These are phyloP conservation scores for Globisporangium polare DNA, from an alignment of 352 stramenopile genomes.

Conservation along the genomic window DNA sequence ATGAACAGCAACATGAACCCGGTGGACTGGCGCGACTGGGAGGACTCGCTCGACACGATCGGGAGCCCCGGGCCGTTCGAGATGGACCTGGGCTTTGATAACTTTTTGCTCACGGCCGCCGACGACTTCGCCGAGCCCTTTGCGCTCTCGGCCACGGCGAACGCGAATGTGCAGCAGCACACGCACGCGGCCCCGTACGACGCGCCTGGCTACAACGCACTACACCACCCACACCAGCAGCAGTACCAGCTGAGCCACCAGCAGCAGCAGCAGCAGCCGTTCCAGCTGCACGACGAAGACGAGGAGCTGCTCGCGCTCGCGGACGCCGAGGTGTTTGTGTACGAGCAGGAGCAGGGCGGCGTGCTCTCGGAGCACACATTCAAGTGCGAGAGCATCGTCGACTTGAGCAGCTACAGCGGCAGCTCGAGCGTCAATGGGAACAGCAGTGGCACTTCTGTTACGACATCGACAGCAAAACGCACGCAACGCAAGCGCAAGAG, in stretches of 20 bases:
- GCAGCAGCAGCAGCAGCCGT: constrained; percentile 2
- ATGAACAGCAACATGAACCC: constrained; percentile 17
- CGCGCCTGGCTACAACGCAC: constrained; percentile 25
- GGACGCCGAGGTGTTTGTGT: constrained; percentile 17
- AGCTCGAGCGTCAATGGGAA: no score
- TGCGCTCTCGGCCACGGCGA: background rate
- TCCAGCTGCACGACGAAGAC: constrained; percentile 12
- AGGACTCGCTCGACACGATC: constrained; percentile 36
- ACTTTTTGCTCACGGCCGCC: constrained; percentile 49
- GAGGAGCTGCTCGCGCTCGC: constrained; percentile 19
- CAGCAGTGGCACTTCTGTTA: background rate
- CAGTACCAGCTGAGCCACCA: constrained; percentile 21
- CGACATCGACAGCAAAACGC: constrained; percentile 2
- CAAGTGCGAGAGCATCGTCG: constrained; percentile 17
- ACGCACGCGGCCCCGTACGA: constrained; percentile 21
- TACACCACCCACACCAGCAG: constrained; percentile 29
- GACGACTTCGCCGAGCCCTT: constrained; percentile 67
- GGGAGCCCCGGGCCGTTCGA: constrained; percentile 28
- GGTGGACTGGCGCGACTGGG: constrained; percentile 39
- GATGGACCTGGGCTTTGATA: constrained; percentile 57
- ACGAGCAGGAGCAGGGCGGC: constrained; percentile 16
- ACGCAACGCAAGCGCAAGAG: constrained; percentile 62
- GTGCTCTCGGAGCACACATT: constrained; percentile 20
- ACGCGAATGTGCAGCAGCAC: constrained; percentile 6
- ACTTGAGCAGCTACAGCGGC: constrained; percentile 12